phyloP scores from a whole-genome alignment of 1,284 basidiomycete species.

The Ustilago loliicola region DNA sequence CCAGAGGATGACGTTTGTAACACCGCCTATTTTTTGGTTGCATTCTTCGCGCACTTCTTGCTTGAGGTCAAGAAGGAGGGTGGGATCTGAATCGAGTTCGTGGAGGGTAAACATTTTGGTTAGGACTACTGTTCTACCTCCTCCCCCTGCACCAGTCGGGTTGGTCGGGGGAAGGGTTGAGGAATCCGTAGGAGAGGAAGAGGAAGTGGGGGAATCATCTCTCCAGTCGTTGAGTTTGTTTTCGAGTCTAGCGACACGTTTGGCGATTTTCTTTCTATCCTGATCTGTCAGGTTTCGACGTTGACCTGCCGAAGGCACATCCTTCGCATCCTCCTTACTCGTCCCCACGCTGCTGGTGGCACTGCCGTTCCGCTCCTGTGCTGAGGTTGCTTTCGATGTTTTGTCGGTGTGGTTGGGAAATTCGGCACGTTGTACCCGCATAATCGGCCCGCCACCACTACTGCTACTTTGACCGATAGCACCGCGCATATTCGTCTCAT shows the following conservation, averaged over 20 bases:
- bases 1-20: conserved; percentile 95
- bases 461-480: conserved; percentile 75
- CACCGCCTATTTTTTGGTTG: conserved; percentile 83
- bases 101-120: conserved; percentile 89
- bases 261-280: conserved; percentile 53
- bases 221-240: conserved; percentile 67
- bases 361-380: too few relatives aligned
- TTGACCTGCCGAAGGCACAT: not conserved
- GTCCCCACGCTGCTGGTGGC: not conserved
- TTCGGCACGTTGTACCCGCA: conserved; percentile 87
- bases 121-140: conserved; percentile 48
- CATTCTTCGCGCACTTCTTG: conserved; percentile 97
- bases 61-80: conserved; percentile 90
- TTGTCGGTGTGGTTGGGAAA: conserved; percentile 72
- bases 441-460: conserved; percentile 75
- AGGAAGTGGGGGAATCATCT: conserved; percentile 15
- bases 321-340: conserved; percentile 8
- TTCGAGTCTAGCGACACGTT: conserved; percentile 56
- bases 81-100: conserved; percentile 88
- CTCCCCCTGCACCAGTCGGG: not conserved
- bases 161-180: not conserved
- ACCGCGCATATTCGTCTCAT: conserved; percentile 91
- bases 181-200: conserved; percentile 7
- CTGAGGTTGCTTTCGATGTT: not conserved
- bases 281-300: conserved; percentile 40